Evolutionary conservation across 1,139 yeast genomes (phyloP).

Genomic region (Maudiozyma humilis): DNA sequence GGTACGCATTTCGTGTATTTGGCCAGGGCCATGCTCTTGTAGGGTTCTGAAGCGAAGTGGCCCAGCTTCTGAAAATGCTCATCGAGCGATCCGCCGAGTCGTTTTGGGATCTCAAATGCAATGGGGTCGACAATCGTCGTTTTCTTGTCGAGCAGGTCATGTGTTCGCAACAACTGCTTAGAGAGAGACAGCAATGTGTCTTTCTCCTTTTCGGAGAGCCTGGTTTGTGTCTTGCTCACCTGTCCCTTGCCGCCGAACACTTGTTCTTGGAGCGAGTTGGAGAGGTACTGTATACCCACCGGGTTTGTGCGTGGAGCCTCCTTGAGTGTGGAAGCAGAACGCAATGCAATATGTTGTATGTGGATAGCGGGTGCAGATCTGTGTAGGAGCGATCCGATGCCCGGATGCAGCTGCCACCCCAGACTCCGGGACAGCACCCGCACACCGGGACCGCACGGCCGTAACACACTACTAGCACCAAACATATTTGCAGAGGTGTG

Average conservation of each 20-base stretch:
- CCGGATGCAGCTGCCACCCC: no score
- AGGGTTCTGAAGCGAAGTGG: constrained; percentile 50
- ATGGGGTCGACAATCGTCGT: constrained; percentile 62
- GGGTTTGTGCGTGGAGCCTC: constrained; percentile 55
- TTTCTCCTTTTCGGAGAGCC: constrained; percentile 22
- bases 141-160: constrained; percentile 69
- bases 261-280: constrained; percentile 48
- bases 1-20: constrained; percentile 40
- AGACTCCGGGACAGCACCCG: no score
- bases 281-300: constrained; percentile 63
- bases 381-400: no score
- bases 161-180: constrained; percentile 49
- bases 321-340: constrained; percentile 5
- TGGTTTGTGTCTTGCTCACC: constrained; percentile 1
- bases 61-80: constrained; percentile 83
- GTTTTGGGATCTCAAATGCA: constrained; percentile 51
- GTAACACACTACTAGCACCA: no score
- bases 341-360: no score
- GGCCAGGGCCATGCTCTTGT: constrained; percentile 40
- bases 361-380: no score
- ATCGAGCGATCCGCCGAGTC: constrained; percentile 64
- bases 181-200: constrained; percentile 47
- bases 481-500: no score
- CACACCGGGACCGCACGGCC: no score
- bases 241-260: constrained; percentile 37